These are phyloP conservation scores for Pseudocercospora fuligena DNA, from an alignment of 2,329 filamentous ascomycete genomes.

Conservation along the genomic window DNA sequence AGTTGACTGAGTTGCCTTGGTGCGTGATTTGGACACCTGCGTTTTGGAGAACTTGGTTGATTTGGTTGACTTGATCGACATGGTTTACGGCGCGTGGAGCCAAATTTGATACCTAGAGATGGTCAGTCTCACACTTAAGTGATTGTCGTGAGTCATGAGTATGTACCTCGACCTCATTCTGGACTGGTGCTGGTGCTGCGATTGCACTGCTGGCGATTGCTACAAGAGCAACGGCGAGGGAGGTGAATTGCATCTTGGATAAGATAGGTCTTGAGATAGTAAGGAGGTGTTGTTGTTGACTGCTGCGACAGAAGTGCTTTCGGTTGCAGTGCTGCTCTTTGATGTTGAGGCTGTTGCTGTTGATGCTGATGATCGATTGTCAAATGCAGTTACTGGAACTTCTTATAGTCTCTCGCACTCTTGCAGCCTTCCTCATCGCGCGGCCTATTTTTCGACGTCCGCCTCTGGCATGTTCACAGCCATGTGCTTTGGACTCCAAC, in stretches of 20 bases:
- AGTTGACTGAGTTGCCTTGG: background rate
- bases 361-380: too few relatives aligned
- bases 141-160: background rate
- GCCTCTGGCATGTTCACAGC: too few relatives aligned
- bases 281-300: background rate
- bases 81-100: background rate
- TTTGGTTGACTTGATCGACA: background rate
- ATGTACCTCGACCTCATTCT: background rate
- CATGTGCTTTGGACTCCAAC: background rate
- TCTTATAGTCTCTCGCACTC: too few relatives aligned
- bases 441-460: too few relatives aligned
- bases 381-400: too few relatives aligned
- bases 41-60: background rate
- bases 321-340: background rate
- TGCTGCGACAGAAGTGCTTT: too few relatives aligned
- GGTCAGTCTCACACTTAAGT: background rate
- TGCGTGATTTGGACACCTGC: background rate
- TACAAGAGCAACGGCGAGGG: background rate
- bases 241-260: background rate
- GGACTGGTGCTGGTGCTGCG: background rate
- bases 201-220: background rate
- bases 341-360: too few relatives aligned
- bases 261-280: background rate
- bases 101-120: background rate
- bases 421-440: too few relatives aligned